These are phyloP conservation scores for Mrakiaceae sp. DNA, from an alignment of 1,284 basidiomycete genomes.

Conservation along the genomic window DNA sequence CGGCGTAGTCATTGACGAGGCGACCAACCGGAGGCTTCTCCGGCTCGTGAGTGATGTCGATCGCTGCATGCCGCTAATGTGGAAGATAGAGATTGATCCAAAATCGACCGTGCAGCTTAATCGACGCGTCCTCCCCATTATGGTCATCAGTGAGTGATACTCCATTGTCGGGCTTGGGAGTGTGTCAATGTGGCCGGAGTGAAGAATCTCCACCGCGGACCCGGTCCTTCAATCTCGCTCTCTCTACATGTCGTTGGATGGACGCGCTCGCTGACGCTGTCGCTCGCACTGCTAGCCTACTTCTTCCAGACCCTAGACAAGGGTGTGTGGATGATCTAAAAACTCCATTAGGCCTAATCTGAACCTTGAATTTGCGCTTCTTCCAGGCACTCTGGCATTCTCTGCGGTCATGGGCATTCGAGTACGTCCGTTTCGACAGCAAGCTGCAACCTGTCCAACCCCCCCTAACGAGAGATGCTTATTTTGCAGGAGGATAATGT, in stretches of 20 bases:
- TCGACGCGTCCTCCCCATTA: constrained; percentile 21
- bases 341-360: not conserved
- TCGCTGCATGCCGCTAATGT: not conserved
- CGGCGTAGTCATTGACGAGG: constrained; percentile 21
- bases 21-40: constrained; percentile 20
- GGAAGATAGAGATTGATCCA: not conserved
- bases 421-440: not conserved
- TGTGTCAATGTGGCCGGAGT: too few relatives aligned
- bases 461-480: constrained; percentile 18
- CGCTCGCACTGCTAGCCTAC: constrained; percentile 1
- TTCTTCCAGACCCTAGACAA: constrained; percentile 21
- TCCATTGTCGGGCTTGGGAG: not conserved
- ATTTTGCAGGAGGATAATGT: constrained; percentile 21
- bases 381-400: constrained; percentile 20
- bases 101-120: constrained; percentile 16
- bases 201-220: too few relatives aligned
- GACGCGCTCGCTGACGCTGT: not conserved
- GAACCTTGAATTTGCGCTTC: not conserved
- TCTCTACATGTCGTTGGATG: not conserved
- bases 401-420: constrained; percentile 8
- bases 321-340: constrained; percentile 1
- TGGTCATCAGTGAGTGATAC: constrained; percentile 15
- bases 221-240: not conserved
- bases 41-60: constrained; percentile 9
- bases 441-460: constrained; percentile 1